A percentile compares a stretch with the other conserved stretches of the same genome.
These are phyloP conservation scores for Aurinia saxatilis DNA, from an alignment of 345 rosid species.

Conservation along the genomic window DNA sequence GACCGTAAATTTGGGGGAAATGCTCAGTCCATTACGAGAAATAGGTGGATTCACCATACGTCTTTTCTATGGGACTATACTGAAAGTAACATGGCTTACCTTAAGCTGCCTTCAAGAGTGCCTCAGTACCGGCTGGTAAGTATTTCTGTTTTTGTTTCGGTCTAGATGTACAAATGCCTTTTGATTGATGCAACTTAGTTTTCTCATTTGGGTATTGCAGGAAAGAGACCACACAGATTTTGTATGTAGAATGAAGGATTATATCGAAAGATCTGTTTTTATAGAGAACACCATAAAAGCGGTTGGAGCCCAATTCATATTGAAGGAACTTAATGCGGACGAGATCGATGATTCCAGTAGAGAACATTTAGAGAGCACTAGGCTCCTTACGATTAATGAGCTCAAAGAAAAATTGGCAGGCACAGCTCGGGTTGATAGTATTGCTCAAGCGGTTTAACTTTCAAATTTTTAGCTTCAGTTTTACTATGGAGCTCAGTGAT, in stretches of 20 bases:
- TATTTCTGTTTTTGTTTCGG: neutral
- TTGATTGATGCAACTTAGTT: neutral
- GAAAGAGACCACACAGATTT: slow-evolving; percentile 66
- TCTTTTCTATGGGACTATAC: slow-evolving; percentile 75
- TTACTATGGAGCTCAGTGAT: neutral
- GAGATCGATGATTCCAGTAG: neutral
- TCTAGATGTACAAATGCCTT: neutral
- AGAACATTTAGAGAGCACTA: slow-evolving; percentile 12
- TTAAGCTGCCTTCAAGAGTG: slow-evolving; percentile 55
- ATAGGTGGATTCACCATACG: slow-evolving; percentile 77
- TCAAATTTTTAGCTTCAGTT: neutral
- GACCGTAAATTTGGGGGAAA: slow-evolving; percentile 78
- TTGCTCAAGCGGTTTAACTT: slow-evolving; percentile 5
- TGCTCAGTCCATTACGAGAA: slow-evolving; percentile 75
- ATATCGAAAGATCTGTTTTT: slow-evolving; percentile 52
- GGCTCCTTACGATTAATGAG: slow-evolving; percentile 13
- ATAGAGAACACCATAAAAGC: slow-evolving; percentile 45
- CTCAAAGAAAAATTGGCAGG: neutral
- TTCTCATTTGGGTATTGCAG: slow-evolving; percentile 26
- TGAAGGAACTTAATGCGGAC: slow-evolving; percentile 12
- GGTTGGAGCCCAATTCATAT: slow-evolving; percentile 25
- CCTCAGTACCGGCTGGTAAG: slow-evolving; percentile 55
- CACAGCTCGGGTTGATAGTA: neutral
- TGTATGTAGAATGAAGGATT: slow-evolving; percentile 57
- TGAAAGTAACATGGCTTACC: slow-evolving; percentile 57